These are phyloP conservation scores for Chernovozyma sophiae-reginae DNA, from an alignment of 1,139 yeast genomes.

Conservation along the genomic window DNA sequence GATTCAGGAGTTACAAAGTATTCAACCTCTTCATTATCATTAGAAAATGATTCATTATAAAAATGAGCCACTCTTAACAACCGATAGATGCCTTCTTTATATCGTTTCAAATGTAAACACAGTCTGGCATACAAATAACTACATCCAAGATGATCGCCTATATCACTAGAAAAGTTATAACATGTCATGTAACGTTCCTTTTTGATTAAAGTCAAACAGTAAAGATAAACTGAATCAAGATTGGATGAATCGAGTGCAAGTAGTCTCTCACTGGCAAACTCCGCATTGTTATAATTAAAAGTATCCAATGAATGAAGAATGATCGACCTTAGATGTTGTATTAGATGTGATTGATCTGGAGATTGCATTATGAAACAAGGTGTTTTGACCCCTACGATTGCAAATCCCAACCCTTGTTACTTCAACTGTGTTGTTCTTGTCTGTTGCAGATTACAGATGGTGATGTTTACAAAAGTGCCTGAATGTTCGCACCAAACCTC, in stretches of 20 bases:
- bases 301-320: slow-evolving; percentile 70
- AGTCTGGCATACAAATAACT: slow-evolving; percentile 64
- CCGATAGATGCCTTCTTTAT: slow-evolving; percentile 61
- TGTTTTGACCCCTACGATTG: not conserved
- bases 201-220: slow-evolving; percentile 58
- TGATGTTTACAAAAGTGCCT: no score
- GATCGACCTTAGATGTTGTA: slow-evolving; percentile 49
- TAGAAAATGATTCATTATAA: slow-evolving; percentile 25
- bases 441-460: not conserved
- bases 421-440: not conserved
- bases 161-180: slow-evolving; percentile 42
- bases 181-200: slow-evolving; percentile 59
- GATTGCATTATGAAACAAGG: slow-evolving; percentile 5
- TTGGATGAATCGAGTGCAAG: slow-evolving; percentile 51
- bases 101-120: slow-evolving; percentile 54
- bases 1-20: slow-evolving; percentile 20
- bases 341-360: slow-evolving; percentile 20
- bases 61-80: slow-evolving; percentile 33
- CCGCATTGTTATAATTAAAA: slow-evolving; percentile 67
- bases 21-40: slow-evolving; percentile 4
- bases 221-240: slow-evolving; percentile 56
- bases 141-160: slow-evolving; percentile 61
- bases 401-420: not conserved
- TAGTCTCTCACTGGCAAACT: slow-evolving; percentile 75
- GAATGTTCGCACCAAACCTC: no score